A percentile compares a stretch with the other conserved stretches of the same genome.
These are phyloP conservation scores for Tricholoma sp. DNA, from an alignment of 768 basidiomycete species.

Conservation along the genomic window DNA sequence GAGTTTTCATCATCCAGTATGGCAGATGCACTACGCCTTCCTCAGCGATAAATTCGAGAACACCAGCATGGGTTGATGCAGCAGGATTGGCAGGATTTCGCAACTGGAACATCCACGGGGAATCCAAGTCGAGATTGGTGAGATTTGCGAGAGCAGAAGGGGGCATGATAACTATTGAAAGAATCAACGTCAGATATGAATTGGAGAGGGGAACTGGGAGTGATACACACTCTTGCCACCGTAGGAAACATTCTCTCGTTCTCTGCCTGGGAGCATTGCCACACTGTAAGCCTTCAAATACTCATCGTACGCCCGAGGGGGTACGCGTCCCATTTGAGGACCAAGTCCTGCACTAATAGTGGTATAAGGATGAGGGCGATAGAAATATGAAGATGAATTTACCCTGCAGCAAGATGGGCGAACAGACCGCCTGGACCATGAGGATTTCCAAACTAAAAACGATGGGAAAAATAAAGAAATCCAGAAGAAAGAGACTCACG, in stretches of 20 bases:
- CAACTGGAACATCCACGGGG: constrained; percentile 95
- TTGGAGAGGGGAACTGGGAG: constrained; percentile 2
- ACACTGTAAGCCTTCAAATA: constrained; percentile 95
- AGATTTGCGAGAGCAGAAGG: constrained; percentile 89
- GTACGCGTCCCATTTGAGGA: constrained; percentile 41
- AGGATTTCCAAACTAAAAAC: constrained; percentile 36
- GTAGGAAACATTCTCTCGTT: constrained; percentile 89
- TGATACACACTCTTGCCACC: constrained; percentile 84
- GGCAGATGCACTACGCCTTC: constrained; percentile 95
- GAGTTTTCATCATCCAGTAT: constrained; percentile 99
- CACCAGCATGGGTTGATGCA: constrained; percentile 91
- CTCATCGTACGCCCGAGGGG: constrained; percentile 79
- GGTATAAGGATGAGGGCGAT: constrained; percentile 2
- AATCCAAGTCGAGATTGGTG: constrained; percentile 80
- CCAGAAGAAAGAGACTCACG: constrained; percentile 24
- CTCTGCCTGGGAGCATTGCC: constrained; percentile 83
- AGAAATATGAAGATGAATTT: constrained; percentile 1
- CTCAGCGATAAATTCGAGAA: constrained; percentile 97
- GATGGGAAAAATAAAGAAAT: constrained; percentile 4
- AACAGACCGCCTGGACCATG: constrained; percentile 58
- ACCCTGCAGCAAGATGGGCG: constrained; percentile 60
- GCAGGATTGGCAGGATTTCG: constrained; percentile 84
- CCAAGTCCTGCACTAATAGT: constrained; percentile 45
- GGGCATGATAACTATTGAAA: constrained; percentile 85
- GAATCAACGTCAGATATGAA: constrained; percentile 6